These are phyloP conservation scores for Tritrichomonas musculus DNA, from an alignment of 208 protist species.

Conservation along the genomic window DNA sequence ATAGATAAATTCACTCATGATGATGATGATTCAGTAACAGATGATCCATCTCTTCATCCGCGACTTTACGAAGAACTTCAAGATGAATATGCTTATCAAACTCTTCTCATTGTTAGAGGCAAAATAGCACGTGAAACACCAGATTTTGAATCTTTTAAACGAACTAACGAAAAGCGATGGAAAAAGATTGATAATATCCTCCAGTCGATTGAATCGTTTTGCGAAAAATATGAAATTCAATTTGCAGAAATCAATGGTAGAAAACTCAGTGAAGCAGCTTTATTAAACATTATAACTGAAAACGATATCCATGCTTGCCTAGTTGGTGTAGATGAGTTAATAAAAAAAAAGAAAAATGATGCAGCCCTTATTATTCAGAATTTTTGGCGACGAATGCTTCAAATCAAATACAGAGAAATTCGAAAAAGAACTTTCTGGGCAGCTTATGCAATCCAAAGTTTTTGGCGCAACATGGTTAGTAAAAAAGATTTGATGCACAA, in stretches of 20 bases:
- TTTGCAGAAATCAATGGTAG: constrained; percentile 3
- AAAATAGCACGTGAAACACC: not conserved
- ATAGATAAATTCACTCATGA: not conserved
- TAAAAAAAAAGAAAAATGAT: not conserved
- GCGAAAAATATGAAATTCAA: not conserved
- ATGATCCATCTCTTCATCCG: not conserved
- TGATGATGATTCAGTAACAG: not conserved
- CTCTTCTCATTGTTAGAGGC: not conserved
- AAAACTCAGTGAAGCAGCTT: not conserved
- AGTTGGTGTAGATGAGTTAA: not conserved
- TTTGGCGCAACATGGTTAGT: not conserved
- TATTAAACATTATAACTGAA: not conserved
- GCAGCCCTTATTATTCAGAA: not conserved
- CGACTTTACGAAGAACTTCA: constrained; percentile 12
- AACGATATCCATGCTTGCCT: not conserved
- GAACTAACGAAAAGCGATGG: not conserved
- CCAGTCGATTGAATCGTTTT: not conserved
- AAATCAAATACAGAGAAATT: not conserved
- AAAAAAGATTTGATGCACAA: not conserved
- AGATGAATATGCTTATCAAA: constrained; percentile 25
- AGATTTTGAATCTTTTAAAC: constrained; percentile 23
- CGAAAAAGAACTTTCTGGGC: not conserved
- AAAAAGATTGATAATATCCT: constrained; percentile 15
- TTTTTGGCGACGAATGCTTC: not conserved
- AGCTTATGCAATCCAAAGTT: not conserved